Evolutionary conservation across 768 basidiomycete genomes (phyloP).

Genomic region (Imleria badia): DNA sequence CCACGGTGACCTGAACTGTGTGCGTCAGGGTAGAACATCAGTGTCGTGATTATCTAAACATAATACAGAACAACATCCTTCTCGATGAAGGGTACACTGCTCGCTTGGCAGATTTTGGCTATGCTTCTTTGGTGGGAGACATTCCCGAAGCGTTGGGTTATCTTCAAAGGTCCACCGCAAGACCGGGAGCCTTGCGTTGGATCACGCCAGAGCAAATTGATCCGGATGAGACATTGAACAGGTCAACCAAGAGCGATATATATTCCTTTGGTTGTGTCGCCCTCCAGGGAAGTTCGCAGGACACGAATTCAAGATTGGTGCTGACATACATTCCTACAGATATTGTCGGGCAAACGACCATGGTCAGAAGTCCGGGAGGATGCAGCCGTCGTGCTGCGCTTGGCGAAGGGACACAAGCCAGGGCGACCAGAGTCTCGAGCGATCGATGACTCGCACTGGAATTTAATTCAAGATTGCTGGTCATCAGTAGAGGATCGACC

Average conservation of each 20-base stretch:
- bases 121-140: slow-evolving; percentile 26
- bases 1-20: slow-evolving; percentile 22
- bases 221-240: too few species aligned
- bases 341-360: slow-evolving; percentile 10
- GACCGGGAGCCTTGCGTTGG: slow-evolving; percentile 40
- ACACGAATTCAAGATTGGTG: slow-evolving; percentile 6
- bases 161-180: slow-evolving; percentile 28
- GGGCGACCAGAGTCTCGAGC: not conserved
- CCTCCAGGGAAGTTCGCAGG: slow-evolving; percentile 20
- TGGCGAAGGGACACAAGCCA: not conserved
- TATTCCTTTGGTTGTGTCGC: slow-evolving; percentile 32
- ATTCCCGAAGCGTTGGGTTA: slow-evolving; percentile 6
- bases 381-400: slow-evolving; percentile 2
- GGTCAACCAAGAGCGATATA: slow-evolving; percentile 9
- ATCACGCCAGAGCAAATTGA: slow-evolving; percentile 36
- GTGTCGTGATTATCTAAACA: not conserved
- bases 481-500: not conserved
- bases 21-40: not conserved
- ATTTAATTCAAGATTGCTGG: slow-evolving; percentile 9
- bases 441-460: slow-evolving; percentile 2
- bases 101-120: slow-evolving; percentile 46
- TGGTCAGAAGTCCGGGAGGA: slow-evolving; percentile 7
- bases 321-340: not conserved
- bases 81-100: slow-evolving; percentile 28
- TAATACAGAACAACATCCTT: slow-evolving; percentile 21